Conservation (phyloP, 129 eudicot genomes). For the Apium graveolens region DNA sequence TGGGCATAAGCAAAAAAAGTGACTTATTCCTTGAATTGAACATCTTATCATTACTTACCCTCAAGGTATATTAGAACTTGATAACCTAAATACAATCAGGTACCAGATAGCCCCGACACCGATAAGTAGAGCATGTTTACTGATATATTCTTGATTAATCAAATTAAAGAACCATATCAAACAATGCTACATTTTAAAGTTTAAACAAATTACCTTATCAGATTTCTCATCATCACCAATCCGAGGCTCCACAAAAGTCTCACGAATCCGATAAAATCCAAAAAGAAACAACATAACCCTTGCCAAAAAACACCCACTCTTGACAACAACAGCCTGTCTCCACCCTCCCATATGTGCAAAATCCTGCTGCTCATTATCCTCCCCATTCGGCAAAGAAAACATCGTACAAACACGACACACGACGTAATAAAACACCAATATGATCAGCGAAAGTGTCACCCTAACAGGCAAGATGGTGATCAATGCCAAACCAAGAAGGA, state of each 20-base stretch:
- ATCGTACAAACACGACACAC: conserved; percentile 61
- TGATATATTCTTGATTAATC: background rate
- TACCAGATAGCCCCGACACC: background rate
- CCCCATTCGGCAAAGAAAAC: conserved; percentile 42
- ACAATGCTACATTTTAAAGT: background rate
- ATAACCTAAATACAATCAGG: background rate
- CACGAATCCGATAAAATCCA: conserved; percentile 76
- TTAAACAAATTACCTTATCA: conserved; percentile 42
- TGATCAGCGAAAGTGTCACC: conserved; percentile 26
- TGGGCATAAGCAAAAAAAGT: background rate
- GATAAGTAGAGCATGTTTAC: background rate
- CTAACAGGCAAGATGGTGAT: conserved; percentile 59
- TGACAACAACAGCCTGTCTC: conserved; percentile 51
- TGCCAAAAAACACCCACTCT: conserved; percentile 56
- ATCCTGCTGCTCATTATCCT: conserved; percentile 70
- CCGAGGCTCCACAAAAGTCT: conserved; percentile 18
- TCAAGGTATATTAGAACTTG: background rate
- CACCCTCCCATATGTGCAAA: conserved; percentile 73
- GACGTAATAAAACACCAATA: conserved; percentile 56
- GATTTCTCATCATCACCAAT: background rate
- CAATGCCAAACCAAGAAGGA: conserved; percentile 34
- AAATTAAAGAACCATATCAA: background rate
- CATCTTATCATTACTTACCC: background rate
- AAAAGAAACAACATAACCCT: conserved; percentile 63
- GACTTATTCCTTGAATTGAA: too few relatives aligned